Base-by-base conservation (phyloP, 2,329 filamentous ascomycete species). In the Nothopassalora personata region DNA sequence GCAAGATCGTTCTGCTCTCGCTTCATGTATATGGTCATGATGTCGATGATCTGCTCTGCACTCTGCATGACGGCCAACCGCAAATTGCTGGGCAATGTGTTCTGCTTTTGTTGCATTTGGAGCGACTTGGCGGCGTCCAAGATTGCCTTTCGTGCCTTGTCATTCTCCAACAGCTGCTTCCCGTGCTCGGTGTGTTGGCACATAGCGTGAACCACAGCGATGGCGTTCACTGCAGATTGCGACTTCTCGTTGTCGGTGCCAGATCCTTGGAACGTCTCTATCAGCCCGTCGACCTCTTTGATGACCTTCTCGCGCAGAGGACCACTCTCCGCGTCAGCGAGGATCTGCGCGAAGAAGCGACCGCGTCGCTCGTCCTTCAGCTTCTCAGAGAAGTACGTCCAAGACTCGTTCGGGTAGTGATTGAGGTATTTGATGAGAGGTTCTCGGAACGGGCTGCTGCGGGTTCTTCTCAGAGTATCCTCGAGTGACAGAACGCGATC, bases 351-450 rank as follows among this genome's bases (percentile, higher is more conserved):
- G 64, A 99, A 86, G 73, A 99, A 90, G 15, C 94, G 86, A 3
- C 95, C 94, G 68, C 95, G 96, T 60, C 86, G 89, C 68, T 92
- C 83, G 53, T 97, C 90, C 60, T 90, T 88, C 56, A 97, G 79
- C 68, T 87, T 90, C 27, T 83, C 82, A n/a, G 88, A 80, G 64
- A 97, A 87, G 68, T 91, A 88, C 1, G 81, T 76, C 87, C 91
- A 95, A 5, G 92, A 85, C 69, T 99, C 92, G 63, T 89, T 88
- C 0, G 94, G 87, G 70, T 97, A 99, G 60, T 91, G 85, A 73
- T 96, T 96, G 62, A 99, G 82, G 72, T 96, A 99, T 70, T 91
- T 90, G 73, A 96, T 91, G 19, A 99, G 82, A 0, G 94, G 93
- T 59, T 87, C 84, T 48, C 95, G 84, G 80, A 99, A 97, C 0